Conservation (phyloP, 345 rosid genomes). For the Kernera saxatilis region DNA sequence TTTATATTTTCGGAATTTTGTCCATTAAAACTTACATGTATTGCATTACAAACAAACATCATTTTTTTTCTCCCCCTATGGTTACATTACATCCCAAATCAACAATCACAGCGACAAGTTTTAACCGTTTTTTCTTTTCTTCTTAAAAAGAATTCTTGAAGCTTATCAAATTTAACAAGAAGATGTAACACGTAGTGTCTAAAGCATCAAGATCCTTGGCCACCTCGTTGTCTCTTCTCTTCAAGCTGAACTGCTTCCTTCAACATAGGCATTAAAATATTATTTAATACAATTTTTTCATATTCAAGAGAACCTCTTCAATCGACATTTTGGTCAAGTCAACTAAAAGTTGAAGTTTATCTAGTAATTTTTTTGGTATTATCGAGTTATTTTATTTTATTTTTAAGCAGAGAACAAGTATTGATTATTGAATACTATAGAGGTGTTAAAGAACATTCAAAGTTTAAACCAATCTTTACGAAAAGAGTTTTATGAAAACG, state of each 20-base stretch:
- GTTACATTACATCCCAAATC: conserved; percentile 32
- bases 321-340: too few species aligned
- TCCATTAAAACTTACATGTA: conserved; percentile 23
- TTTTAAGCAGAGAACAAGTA: too few species aligned
- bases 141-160: neutral
- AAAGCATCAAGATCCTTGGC: conserved; percentile 45
- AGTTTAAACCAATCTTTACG: too few species aligned
- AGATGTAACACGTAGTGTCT: neutral
- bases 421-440: too few species aligned
- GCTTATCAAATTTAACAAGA: conserved; percentile 20
- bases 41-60: conserved; percentile 26
- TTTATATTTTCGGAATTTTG: neutral
- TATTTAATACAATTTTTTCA: too few species aligned
- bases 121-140: neutral
- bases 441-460: too few species aligned
- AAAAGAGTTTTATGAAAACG: too few species aligned
- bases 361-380: too few species aligned
- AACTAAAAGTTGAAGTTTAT: too few species aligned
- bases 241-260: conserved; percentile 79
- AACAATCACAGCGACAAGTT: conserved; percentile 27
- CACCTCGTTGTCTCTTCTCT: conserved; percentile 78
- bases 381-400: too few species aligned
- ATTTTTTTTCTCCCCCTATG: conserved; percentile 10
- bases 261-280: too few species aligned
- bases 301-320: too few species aligned